Evolutionary conservation across 805 yeast species (phyloP).

Genomic region (Barnettozyma botsteinii): DNA sequence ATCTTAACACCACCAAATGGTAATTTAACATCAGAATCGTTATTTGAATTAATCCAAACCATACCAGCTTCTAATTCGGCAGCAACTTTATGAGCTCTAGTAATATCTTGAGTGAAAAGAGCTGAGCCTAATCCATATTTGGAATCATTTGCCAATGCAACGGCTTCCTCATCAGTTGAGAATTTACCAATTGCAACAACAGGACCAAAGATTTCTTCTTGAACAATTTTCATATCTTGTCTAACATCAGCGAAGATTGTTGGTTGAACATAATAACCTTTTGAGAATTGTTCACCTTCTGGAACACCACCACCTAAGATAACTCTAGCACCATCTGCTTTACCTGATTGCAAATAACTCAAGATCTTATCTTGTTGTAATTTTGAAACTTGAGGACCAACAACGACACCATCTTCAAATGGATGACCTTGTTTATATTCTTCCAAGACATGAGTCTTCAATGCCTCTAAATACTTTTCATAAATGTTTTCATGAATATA

Average conservation of each 20-base stretch:
- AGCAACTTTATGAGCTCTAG: slow-evolving; percentile 35
- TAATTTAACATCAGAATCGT: slow-evolving; percentile 48
- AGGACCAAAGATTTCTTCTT: slow-evolving; percentile 52
- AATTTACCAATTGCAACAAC: slow-evolving; percentile 40
- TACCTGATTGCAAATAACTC: slow-evolving; percentile 42
- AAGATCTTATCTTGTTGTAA: slow-evolving; percentile 42
- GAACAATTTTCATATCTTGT: slow-evolving; percentile 35
- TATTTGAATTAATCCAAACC: slow-evolving; percentile 56
- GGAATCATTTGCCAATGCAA: slow-evolving; percentile 37
- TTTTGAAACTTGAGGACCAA: slow-evolving; percentile 54
- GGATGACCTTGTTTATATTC: slow-evolving; percentile 42
- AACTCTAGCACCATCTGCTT: slow-evolving; percentile 48
- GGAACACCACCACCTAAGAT: slow-evolving; percentile 39
- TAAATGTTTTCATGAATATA: slow-evolving; percentile 51
- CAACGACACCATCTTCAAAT: slow-evolving; percentile 34
- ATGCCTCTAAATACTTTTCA: slow-evolving; percentile 41
- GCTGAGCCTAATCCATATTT: slow-evolving; percentile 45
- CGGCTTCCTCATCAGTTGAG: slow-evolving; percentile 38
- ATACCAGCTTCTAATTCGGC: slow-evolving; percentile 40
- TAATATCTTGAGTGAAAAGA: slow-evolving; percentile 35
- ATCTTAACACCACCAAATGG: slow-evolving; percentile 69
- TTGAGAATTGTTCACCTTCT: slow-evolving; percentile 19
- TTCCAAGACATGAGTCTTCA: slow-evolving; percentile 29
- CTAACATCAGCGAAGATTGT: slow-evolving; percentile 43
- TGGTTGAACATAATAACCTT: slow-evolving; percentile 39